Base-by-base conservation (phyloP, 345 rosid species). In the Stellera chamaejasme region DNA sequence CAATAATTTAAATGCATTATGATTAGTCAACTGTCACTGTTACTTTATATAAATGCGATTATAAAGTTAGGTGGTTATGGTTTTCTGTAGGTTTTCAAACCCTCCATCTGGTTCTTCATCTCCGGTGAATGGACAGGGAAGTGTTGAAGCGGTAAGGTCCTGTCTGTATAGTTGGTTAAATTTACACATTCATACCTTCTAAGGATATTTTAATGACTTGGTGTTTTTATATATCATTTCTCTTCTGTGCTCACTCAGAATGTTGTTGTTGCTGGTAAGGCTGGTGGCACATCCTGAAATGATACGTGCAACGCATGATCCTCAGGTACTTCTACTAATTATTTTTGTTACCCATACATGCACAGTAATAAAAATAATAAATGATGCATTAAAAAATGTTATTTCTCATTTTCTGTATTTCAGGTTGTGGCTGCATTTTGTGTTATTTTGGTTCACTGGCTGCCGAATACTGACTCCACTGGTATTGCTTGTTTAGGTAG, bases 211-310 rank as follows among this genome's bases (percentile, higher is more conserved):
- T 32, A 32, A 32, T 32, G 39, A 32, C 39, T 32, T 32, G 39
- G 39, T 32, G 39, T 32, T 32, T 32, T 32, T 32, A 1, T 32
- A 32, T 5, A 32, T 32, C 3, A 32, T 32, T 32, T 32, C 7
- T 32, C 39, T 8, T 32, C 39, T 32, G 39, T 32, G 39, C 39
- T 32, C 9, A 32, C 39, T 61, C 81, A 87, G 91, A 77, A 80
- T 62, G 77, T 87, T 62, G 82, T 87, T 58, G 73, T 85, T 52
- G 75, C 81, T 1, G 88, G 85, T 45, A 75, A 79, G 51, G 83
- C 82, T 65, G 82, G 81, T 49, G 86, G 76, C 71, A 76, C 64
- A 45, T 54, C 81, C 68, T 80, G 71, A 82, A 62, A 49, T 39
- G 61, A 66, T 53, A 39, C 60, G 50, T 10, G 9, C 39, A 3